phyloP scores from a whole-genome alignment of 164 flowering plant genomes.

The Magnolia changhungtana region DNA sequence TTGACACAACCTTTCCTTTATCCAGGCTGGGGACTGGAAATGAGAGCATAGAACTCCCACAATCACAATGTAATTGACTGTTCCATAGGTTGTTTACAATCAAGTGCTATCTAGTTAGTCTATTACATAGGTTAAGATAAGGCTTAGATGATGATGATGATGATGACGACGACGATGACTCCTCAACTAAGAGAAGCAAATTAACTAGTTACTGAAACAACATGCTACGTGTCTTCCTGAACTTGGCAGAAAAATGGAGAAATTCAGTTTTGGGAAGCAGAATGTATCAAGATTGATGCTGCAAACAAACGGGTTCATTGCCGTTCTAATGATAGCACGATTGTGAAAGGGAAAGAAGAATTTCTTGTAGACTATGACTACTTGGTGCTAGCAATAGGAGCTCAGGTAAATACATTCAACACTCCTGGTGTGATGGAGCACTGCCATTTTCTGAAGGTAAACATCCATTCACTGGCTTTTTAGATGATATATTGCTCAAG shows the following conservation, averaged over 20 bases:
- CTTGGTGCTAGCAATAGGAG: conserved; percentile 74
- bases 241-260: conserved; percentile 47
- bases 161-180: no score
- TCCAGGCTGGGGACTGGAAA: no score
- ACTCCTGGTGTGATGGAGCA: conserved; percentile 83
- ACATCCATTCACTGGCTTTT: neutral
- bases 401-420: conserved; percentile 72
- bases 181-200: no score
- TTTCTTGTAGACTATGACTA: conserved; percentile 69
- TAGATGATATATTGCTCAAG: no score
- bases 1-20: no score
- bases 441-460: conserved; percentile 80
- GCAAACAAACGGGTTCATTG: conserved; percentile 52
- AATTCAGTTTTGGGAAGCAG: conserved; percentile 57
- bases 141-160: no score
- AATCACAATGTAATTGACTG: no score
- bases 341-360: conserved; percentile 42
- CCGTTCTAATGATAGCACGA: conserved; percentile 27
- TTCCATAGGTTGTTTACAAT: no score
- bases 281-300: conserved; percentile 66
- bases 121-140: no score
- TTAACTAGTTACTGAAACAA: no score
- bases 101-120: no score
- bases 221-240: neutral
- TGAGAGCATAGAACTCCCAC: no score